Conservation (phyloP, 1,139 yeast genomes). For the Blastobotrys serpentis region DNA sequence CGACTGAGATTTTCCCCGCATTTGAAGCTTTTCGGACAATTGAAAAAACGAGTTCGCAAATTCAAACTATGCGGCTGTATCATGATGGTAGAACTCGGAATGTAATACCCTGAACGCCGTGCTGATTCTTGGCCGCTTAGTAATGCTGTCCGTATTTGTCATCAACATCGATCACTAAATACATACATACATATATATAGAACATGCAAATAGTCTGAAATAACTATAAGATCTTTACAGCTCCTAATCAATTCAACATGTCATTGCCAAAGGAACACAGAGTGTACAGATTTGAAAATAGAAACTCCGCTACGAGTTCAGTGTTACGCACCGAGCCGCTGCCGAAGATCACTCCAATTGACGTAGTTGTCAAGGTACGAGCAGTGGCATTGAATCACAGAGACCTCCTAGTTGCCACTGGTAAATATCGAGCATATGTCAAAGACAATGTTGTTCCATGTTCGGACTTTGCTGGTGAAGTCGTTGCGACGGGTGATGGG, state of each 20-base stretch:
- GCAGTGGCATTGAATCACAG: conserved; percentile 27
- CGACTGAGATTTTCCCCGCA: too few relatives aligned
- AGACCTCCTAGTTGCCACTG: conserved; percentile 23
- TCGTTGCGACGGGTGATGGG: conserved; percentile 20
- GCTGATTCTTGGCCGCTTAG: too few relatives aligned
- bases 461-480: conserved; percentile 24
- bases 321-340: conserved; percentile 17
- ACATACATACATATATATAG: too few relatives aligned
- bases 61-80: too few relatives aligned
- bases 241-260: background rate
- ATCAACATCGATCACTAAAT: too few relatives aligned
- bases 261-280: conserved; percentile 15
- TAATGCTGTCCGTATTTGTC: too few relatives aligned
- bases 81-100: too few relatives aligned
- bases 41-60: too few relatives aligned
- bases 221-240: too few relatives aligned
- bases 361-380: conserved; percentile 23
- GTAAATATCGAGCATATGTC: conserved; percentile 19
- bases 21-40: too few relatives aligned
- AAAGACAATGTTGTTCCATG: conserved; percentile 21
- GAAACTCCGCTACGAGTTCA: conserved; percentile 13
- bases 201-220: too few relatives aligned
- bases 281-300: conserved; percentile 17
- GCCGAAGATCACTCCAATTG: conserved; percentile 18
- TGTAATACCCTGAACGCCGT: too few relatives aligned